phyloP scores from a whole-genome alignment of 169 alveolate species.

The Cardiosporidium cionae region DNA sequence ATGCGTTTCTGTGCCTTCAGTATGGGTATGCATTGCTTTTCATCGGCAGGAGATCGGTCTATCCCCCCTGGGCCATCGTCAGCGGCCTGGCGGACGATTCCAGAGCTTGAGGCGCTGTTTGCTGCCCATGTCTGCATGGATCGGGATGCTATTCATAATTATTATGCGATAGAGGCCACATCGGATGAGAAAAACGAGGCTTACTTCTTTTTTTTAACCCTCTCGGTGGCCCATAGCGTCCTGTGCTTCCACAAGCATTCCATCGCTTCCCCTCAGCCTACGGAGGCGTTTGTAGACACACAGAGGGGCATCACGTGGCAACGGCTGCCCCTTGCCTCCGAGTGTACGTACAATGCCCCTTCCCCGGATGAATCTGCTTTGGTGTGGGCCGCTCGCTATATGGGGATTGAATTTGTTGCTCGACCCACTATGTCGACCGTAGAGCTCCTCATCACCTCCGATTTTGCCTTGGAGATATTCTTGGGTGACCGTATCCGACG shows the following conservation, averaged over 20 bases:
- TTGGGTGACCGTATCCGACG: neutral
- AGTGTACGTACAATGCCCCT: conserved; percentile 55
- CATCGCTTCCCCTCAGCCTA: neutral
- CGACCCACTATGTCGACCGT: neutral
- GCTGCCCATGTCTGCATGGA: no score
- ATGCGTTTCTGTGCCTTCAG: conserved; percentile 67
- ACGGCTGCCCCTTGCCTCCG: neutral
- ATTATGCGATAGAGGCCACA: no score
- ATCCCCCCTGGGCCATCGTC: no score
- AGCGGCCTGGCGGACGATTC: no score
- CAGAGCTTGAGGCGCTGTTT: no score
- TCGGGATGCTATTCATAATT: no score
- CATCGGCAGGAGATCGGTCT: no score
- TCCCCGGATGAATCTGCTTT: conserved; percentile 79
- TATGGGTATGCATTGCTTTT: no score
- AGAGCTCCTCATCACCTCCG: conserved; percentile 1
- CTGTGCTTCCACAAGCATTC: neutral
- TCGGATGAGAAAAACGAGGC: no score
- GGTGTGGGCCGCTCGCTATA: conserved; percentile 53
- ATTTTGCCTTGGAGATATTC: neutral
- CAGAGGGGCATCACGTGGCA: neutral
- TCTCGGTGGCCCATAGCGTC: neutral
- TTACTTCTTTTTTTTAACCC: neutral
- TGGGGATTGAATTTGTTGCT: conserved; percentile 40
- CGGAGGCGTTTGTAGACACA: neutral